Evolutionary conservation across 306 rosid species (phyloP).

Genomic region (Vachellia pachyceras): DNA sequence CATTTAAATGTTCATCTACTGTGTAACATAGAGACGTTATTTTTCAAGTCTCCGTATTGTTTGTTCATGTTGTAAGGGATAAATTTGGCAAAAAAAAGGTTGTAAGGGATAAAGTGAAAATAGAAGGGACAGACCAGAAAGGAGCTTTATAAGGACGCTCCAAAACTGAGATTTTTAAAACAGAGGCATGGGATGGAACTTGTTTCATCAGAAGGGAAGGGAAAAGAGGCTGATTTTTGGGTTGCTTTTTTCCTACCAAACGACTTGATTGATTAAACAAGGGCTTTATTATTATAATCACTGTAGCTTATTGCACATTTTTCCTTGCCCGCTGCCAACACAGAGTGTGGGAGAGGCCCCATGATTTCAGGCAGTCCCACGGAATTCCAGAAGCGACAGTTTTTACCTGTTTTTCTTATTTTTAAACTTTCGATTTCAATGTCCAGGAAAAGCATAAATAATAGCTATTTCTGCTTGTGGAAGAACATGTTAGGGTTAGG

Average conservation of each 20-base stretch:
- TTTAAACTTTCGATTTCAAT: not conserved
- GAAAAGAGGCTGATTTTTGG: slow-evolving; percentile 30
- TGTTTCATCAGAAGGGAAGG: slow-evolving; percentile 37
- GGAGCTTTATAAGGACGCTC: slow-evolving; percentile 15
- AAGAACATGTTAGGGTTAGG: slow-evolving; percentile 7
- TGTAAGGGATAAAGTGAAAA: slow-evolving; percentile 23
- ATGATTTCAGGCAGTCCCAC: slow-evolving; percentile 30
- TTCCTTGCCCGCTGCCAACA: too few species aligned
- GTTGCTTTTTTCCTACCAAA: slow-evolving; percentile 40
- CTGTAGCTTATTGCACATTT: not conserved
- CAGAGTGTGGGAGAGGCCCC: not conserved
- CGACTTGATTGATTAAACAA: slow-evolving; percentile 25
- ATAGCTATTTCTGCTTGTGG: slow-evolving; percentile 3
- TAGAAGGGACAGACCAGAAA: slow-evolving; percentile 35
- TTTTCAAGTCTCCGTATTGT: too few species aligned
- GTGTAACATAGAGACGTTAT: too few species aligned
- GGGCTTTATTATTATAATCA: not conserved
- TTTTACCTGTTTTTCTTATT: not conserved
- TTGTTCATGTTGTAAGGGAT: slow-evolving; percentile 23
- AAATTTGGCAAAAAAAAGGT: too few species aligned
- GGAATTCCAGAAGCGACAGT: not conserved
- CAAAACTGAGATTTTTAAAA: slow-evolving; percentile 39
- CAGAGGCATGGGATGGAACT: not conserved
- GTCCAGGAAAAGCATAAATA: not conserved
- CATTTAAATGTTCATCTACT: not conserved